Evolutionary conservation across 2,329 filamentous ascomycete species (phyloP), one percentile per base, ranked within the genome.

Genomic region (Blastomyces silverae): DNA sequence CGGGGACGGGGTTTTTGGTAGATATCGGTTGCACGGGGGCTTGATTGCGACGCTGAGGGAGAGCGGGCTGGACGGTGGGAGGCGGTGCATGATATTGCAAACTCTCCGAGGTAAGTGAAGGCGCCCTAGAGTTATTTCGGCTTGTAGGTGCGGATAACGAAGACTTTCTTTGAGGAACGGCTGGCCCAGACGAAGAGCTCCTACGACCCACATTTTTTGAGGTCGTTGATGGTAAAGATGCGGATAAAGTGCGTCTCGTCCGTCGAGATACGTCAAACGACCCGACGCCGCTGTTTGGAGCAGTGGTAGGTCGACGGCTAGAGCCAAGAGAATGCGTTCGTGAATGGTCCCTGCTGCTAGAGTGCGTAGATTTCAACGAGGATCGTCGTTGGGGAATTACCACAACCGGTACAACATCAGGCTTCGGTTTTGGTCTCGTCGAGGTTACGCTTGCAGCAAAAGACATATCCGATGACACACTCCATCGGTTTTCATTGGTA

Each of bases 111-210:
- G 78, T 79, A 46, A 81, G 73, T 7, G 80, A 81, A 20, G 77
- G 75, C 2, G 79, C 70, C 52, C 78, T 75, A 1, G 79, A 81
- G 56, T 76, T 75, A 65, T 75, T 79, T 53, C 75, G 74, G 62
- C 78, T 81, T 5, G 79, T 81, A 4, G 78, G 78, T 10, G 79
- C 79, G 39, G 80, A 81, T 25, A 81, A 73, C 17, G 79, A 81
- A 7, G 79, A 79, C 62, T 75, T 76, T 56, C 78, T 75, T 20
- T 72, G 69, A 48, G 79, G 79, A 53, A 80, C 72, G 50, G 69
- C 64, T 52, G 77, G 77, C 48, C 67, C 70, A 50, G 71, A 67
- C 39, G 68, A 64, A 53, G 71, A 72, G 50, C 72, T 72, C 64
- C 74, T 73, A 28, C 69, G 69, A 60, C 73, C 70, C 52, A 69